Percentiles rank a stretch among this genome's conserved stretches.
Evolutionary conservation across 164 flowering plant genomes (phyloP).

Genomic region (Hamamelis virginiana): DNA sequence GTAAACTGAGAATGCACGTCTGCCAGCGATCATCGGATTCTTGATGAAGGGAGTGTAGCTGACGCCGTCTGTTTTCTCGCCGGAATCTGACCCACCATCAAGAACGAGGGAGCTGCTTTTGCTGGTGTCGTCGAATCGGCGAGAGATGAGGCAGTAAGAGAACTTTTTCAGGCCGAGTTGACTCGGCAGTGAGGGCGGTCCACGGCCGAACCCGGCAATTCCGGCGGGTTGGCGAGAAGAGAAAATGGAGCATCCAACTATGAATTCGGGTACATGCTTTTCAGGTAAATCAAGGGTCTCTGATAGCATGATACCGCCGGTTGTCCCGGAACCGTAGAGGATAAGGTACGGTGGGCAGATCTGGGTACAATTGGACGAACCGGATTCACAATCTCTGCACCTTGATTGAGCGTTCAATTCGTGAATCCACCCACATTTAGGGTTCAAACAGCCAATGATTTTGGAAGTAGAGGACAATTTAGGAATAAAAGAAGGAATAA

Average conservation of each 20-base stretch:
- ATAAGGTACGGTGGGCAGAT: constrained; percentile 53
- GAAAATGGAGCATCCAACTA: constrained; percentile 59
- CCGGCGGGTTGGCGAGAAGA: constrained; percentile 52
- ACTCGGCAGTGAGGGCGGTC: constrained; percentile 45
- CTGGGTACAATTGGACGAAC: constrained; percentile 31
- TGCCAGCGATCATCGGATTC: constrained; percentile 5
- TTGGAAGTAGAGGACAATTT: constrained; percentile 49
- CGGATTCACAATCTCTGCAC: constrained; percentile 28
- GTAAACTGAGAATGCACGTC: background rate
- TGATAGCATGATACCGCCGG: constrained; percentile 45
- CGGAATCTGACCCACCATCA: constrained; percentile 5
- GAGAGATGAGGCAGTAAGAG: constrained; percentile 35
- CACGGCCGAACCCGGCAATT: constrained; percentile 66
- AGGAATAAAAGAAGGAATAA: constrained; percentile 38
- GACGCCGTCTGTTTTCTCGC: constrained; percentile 12
- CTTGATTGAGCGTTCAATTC: constrained; percentile 18
- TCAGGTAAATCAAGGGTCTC: constrained; percentile 41
- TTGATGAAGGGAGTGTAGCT: constrained; percentile 13
- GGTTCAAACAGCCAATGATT: constrained; percentile 50
- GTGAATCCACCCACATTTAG: constrained; percentile 63
- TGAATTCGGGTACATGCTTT: constrained; percentile 29
- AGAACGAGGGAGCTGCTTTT: constrained; percentile 15
- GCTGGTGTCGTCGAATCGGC: constrained; percentile 14
- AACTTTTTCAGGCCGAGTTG: constrained; percentile 50
- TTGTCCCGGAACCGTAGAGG: constrained; percentile 51